Evolutionary conservation across 2,329 filamentous ascomycete genomes (phyloP), one percentile per base, ranked within the genome.

Genomic region (Knufia fluminis): DNA sequence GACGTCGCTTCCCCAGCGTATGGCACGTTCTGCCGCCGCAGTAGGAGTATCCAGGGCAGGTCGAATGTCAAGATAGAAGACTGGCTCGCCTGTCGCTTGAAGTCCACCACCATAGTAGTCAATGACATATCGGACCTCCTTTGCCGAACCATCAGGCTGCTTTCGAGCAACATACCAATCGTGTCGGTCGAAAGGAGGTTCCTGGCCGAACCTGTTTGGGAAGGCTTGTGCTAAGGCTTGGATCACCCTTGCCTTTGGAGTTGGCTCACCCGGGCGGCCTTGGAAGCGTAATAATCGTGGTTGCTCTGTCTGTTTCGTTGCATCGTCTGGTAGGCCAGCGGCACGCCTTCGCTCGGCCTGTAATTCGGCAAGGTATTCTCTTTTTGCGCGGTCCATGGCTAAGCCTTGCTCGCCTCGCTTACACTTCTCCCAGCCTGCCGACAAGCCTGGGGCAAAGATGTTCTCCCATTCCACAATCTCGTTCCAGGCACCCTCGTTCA

Each of bases 401-500:
- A 77, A 68, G 55, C 85, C 80, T 51, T 83, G 76, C 65, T 91
- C 86, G 49, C 89, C 88, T 39, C 78, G 78, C 52, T 75, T 78
- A 66, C 86, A 92, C 51, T 83, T 76, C 56, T 80, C 74, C 81
- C 84, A 91, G 35, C 85, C 88, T 41, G 78, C 74, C 52, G 68
- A 71, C 20, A 96, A 67, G 0, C 92, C 92, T 28, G 76, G 75
- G 17, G 78, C 75, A 64, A 97, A 98, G 47, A 90, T 80, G 49
- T 82, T 77, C 73, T 98, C 92, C 91, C 91, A 97, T 36, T 85
- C 85, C 57, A 92, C 77, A 62, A 98, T 94, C 74, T 98, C 92
- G 16, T 79, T 78, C 92, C 92, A 98, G 6, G 92, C 92, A 56
- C 92, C 92, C 67, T 98, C 92, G 66, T 98, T 98, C 52, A 98